Conservation (phyloP, 1,284 basidiomycete species). For the Moniliella sp. region DNA sequence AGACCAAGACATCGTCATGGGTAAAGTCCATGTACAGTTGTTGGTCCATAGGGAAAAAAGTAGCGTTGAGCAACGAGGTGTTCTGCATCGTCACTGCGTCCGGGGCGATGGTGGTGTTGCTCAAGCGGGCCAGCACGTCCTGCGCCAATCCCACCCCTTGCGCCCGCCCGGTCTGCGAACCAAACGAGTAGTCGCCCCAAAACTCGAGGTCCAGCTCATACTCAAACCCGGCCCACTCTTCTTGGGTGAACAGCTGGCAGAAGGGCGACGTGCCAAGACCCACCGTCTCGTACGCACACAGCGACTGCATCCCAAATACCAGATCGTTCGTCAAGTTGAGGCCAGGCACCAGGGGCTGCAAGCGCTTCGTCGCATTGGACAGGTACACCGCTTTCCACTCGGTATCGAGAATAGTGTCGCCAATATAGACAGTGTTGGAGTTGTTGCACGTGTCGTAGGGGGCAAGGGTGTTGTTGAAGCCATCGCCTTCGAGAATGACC, state of each 20-base stretch:
- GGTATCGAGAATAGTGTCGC: constrained; percentile 39
- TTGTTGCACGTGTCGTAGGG: constrained; percentile 47
- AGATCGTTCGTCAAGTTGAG: constrained; percentile 35
- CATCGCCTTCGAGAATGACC: constrained; percentile 22
- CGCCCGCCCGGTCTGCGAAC: constrained; percentile 52
- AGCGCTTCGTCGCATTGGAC: constrained; percentile 9
- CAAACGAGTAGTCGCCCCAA: constrained; percentile 51
- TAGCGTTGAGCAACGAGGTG: constrained; percentile 11
- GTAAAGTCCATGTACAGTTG: constrained; percentile 28
- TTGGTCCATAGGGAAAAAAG: constrained; percentile 21
- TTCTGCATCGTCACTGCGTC: constrained; percentile 23
- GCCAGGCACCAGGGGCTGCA: constrained; percentile 13
- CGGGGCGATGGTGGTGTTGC: constrained; percentile 6
- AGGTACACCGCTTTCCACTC: constrained; percentile 28
- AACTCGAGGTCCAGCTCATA: constrained; percentile 38
- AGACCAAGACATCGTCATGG: constrained; percentile 22
- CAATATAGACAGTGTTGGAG: constrained; percentile 41
- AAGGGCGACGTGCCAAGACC: constrained; percentile 38
- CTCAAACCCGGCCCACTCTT: constrained; percentile 72
- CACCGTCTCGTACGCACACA: constrained; percentile 34
- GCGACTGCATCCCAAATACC: constrained; percentile 16
- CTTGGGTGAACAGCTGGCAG: constrained; percentile 65
- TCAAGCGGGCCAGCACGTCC: constrained; percentile 25
- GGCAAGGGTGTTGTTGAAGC: constrained; percentile 60
- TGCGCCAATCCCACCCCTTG: constrained; percentile 61